These are phyloP conservation scores for Nematocida major DNA, from an alignment of 371 early-diverging fungal species.

Conservation along the genomic window DNA sequence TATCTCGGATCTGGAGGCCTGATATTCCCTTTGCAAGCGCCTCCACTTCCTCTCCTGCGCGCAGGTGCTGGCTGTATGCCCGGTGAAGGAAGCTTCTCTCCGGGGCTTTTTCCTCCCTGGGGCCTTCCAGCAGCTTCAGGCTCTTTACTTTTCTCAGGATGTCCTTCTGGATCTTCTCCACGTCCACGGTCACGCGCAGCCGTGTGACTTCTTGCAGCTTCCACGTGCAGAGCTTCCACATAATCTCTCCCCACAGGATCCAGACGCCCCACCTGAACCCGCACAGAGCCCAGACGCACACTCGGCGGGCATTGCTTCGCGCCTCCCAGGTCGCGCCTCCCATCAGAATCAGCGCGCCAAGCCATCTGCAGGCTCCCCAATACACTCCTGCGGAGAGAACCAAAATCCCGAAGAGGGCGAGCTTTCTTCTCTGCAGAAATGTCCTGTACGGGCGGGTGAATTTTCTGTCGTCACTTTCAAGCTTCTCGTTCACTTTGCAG, in stretches of 20 bases:
- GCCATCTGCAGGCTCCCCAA: neutral
- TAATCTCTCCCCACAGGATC: neutral
- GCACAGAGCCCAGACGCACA: too few species aligned
- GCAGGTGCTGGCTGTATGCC: neutral
- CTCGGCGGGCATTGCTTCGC: too few species aligned
- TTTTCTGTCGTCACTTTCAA: conserved; percentile 8
- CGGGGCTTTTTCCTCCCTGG: neutral
- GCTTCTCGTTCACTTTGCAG: conserved; percentile 16
- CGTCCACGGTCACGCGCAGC: neutral
- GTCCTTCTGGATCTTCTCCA: conserved; percentile 5
- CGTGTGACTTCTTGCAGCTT: neutral
- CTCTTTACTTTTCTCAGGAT: neutral
- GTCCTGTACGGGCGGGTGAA: neutral
- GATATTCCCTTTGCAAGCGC: neutral
- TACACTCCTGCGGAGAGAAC: neutral
- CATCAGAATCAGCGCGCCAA: neutral
- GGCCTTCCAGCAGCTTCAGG: neutral
- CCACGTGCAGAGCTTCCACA: neutral
- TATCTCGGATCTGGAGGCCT: neutral
- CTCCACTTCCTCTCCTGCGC: conserved; percentile 1
- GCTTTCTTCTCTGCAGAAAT: neutral
- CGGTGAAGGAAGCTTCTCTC: conserved; percentile 17
- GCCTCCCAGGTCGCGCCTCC: neutral
- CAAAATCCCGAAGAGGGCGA: neutral
- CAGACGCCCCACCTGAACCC: too few species aligned